phyloP scores from a whole-genome alignment of 352 stramenopile genomes.

The Phytophthora quininea region DNA sequence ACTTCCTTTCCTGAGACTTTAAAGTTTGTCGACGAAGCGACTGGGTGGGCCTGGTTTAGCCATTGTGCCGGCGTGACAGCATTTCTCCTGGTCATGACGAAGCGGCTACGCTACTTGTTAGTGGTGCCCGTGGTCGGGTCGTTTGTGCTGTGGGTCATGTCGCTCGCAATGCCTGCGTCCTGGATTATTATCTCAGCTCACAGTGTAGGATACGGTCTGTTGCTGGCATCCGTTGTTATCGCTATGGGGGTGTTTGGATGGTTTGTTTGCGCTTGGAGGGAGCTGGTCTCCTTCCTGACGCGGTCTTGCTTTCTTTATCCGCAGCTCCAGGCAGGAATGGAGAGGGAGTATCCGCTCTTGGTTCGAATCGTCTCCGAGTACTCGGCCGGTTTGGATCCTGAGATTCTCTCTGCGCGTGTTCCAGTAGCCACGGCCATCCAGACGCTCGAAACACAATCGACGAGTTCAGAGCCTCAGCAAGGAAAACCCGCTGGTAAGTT shows the following conservation, averaged over 20 bases:
- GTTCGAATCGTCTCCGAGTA: conserved; percentile 87
- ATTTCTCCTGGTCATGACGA: conserved; percentile 80
- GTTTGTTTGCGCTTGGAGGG: conserved; percentile 78
- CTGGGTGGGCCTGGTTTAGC: conserved; percentile 87
- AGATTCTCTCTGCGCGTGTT: conserved; percentile 58
- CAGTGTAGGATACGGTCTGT: conserved; percentile 73
- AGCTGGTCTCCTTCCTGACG: conserved; percentile 83
- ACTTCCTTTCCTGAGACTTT: conserved; percentile 77
- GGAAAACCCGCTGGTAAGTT: neutral
- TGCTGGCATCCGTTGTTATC: conserved; percentile 77
- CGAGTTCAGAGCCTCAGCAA: conserved; percentile 2
- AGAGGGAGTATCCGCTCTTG: conserved; percentile 76
- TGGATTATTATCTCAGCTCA: conserved; percentile 89
- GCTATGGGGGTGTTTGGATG: conserved; percentile 82
- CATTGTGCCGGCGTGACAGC: conserved; percentile 80
- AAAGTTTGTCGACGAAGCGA: conserved; percentile 87
- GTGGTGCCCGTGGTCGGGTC: conserved; percentile 70
- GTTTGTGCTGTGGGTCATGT: conserved; percentile 81
- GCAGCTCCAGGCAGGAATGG: conserved; percentile 74
- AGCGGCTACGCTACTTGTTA: conserved; percentile 72
- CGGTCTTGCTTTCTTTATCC: conserved; percentile 84
- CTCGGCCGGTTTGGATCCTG: conserved; percentile 78
- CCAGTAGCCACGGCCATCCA: conserved; percentile 29
- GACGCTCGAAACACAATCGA: conserved; percentile 19
- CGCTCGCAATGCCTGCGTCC: conserved; percentile 69